Evolutionary conservation across 768 basidiomycete genomes (phyloP), one percentile per base, ranked within the genome.

Genomic region (Rhizopogon roseolus): DNA sequence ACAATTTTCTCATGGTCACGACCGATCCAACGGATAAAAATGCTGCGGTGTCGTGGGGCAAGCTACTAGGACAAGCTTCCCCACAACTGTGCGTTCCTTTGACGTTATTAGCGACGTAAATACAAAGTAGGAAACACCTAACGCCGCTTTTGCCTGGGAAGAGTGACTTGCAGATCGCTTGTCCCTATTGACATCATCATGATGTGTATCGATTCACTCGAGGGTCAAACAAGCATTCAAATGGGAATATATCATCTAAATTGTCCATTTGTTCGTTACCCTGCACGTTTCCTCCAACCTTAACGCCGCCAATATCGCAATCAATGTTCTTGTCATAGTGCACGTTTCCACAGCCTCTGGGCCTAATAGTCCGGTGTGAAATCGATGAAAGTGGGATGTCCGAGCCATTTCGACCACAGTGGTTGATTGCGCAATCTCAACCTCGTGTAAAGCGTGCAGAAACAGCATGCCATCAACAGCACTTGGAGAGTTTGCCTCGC

Each of bases 401-500:
- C 36, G 46, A 22, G 32, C 46, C 46, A 34, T 16, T 48, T 36
- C 34, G 3, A 48, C 16, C 19, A 9, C 13, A 19, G 17, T 46
- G 45, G 32, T n/a, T 32, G 29, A 46, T 46, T 34, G 17, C 17
- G 6, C 32, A 46, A 46, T 46, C 32, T 34, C 29, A 34, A 36
- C 46, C 46, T 48, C 46, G 46, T 48, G 46, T 48, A 48, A 48
- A 25, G 14, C 46, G 46, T 34, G 46, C 46, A 36, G 46, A 36
- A 48, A 3, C 46, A 48, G 46, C 46, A 48, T 48, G 46, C n/a
- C 27, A 48, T 48, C 46, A 46, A 32, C 44, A 45, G 44, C 17
- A 46, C 45, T 46, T 17, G 13, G 19, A 34, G 45, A 34, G 45
- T 46, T 36, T 46, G 45, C 45, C 19, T 46, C 45, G 19, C 45